These are phyloP conservation scores for Lactifluus pinguis DNA, from an alignment of 768 basidiomycete genomes.

Conservation along the genomic window DNA sequence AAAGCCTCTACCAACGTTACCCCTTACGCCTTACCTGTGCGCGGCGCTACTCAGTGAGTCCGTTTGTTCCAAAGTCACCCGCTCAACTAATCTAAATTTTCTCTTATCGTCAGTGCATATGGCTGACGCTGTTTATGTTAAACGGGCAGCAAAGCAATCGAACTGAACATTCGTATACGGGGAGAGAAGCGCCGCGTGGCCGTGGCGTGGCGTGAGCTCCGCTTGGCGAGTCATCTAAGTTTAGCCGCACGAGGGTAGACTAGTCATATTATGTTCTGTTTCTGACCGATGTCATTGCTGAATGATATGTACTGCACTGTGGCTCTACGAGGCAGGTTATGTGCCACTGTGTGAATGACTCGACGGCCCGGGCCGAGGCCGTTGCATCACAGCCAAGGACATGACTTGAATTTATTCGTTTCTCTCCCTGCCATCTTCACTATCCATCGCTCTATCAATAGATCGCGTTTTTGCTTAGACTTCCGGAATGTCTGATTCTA, in stretches of 20 bases:
- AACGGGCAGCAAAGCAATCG: not conserved
- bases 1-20: not conserved
- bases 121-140: not conserved
- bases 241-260: not conserved
- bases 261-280: not conserved
- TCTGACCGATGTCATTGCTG: not conserved
- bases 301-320: not conserved
- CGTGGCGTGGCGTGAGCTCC: not conserved
- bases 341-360: not conserved
- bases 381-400: too few relatives aligned
- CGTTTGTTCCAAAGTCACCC: not conserved
- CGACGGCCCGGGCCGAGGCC: not conserved
- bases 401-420: not conserved
- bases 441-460: not conserved
- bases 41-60: not conserved
- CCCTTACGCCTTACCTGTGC: too few relatives aligned
- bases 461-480: not conserved
- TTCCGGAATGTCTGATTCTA: conserved; percentile 31
- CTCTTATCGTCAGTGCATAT: not conserved
- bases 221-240: not conserved
- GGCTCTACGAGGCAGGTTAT: too few relatives aligned
- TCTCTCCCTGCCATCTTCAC: not conserved
- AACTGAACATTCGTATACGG: not conserved
- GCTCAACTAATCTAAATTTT: not conserved
- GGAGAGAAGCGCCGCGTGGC: not conserved